Percentiles rank a stretch among this genome's conserved stretches.
These are phyloP conservation scores for Emmonsiellopsis sp. DNA, from an alignment of 2,329 filamentous ascomycete genomes.

Conservation along the genomic window DNA sequence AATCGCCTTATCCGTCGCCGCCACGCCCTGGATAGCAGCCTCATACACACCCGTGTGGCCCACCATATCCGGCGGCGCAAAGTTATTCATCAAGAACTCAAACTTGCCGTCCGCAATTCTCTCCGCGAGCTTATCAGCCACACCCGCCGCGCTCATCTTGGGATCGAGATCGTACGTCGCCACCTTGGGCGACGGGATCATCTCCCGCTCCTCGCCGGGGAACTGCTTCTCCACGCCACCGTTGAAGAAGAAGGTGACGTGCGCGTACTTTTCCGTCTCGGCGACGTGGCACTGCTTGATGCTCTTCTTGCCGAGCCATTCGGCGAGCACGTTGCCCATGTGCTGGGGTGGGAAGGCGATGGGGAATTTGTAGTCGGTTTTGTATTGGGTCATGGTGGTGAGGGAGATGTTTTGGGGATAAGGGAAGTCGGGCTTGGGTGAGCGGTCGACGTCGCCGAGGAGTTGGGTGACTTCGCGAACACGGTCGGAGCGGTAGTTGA, in stretches of 20 bases:
- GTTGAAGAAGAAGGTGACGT: conserved; percentile 99
- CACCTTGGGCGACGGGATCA: conserved; percentile 91
- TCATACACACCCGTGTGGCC: conserved; percentile 97
- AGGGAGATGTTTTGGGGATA: conserved; percentile 83
- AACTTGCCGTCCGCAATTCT: conserved; percentile 76
- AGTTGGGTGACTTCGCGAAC: conserved; percentile 94
- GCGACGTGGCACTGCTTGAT: conserved; percentile 93
- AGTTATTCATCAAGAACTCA: conserved; percentile 99
- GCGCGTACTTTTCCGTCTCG: conserved; percentile 98
- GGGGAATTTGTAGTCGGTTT: conserved; percentile 84
- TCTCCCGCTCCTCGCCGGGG: conserved; percentile 80
- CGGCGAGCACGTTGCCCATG: conserved; percentile 97
- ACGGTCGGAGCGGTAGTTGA: conserved; percentile 99
- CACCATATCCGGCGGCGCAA: conserved; percentile 98
- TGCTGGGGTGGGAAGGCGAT: conserved; percentile 88
- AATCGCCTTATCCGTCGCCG: conserved; percentile 88
- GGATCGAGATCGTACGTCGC: conserved; percentile 91
- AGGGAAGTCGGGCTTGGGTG: conserved; percentile 79
- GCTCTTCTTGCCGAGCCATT: conserved; percentile 85
- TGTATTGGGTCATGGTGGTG: conserved; percentile 98
- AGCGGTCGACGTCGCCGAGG: conserved; percentile 84
- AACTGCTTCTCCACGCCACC: conserved; percentile 96
- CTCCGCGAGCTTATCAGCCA: conserved; percentile 83
- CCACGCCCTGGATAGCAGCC: conserved; percentile 74
- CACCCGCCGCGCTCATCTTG: conserved; percentile 87